Evolutionary conservation across 306 rosid species (phyloP), one percentile per base, ranked within the genome.

Genomic region (Cucumis melo): DNA sequence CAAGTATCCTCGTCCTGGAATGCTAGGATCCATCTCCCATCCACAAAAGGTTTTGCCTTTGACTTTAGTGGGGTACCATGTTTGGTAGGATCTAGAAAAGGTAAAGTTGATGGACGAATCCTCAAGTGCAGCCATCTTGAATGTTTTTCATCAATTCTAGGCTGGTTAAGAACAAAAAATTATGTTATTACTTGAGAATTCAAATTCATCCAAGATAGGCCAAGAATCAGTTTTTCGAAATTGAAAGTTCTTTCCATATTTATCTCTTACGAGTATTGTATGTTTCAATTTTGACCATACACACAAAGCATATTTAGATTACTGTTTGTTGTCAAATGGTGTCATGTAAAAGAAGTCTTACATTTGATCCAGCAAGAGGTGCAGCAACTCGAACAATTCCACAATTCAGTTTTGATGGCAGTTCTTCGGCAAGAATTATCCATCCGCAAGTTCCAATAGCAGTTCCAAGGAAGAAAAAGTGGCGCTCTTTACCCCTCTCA

Each of bases 11-110:
- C 96, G 10, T 92, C 96, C 77, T 86, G 72, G 83, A 94, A 94
- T 16, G 98, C 97, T 74, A 94, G 80, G 61, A 92, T 94, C 98
- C 98, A 94, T 86, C 97, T 89, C 60, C 98, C 98, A 82, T 94
- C 98, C 60, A 91, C 90, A 84, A 89, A 84, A 80, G 84, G 78
- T 84, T 82, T 89, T 1, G 86, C 36, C 82, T 83, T 90, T 20
- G 56, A 57, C 81, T 85, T 89, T 65, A 75, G 73, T 0, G 20
- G n/a, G 61, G 84, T 80, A 71, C 80, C 82, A 12, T 78, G 80
- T 83, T 86, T 88, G 27, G 84, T 79, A 36, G 92, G 87, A 81
- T 88, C 89, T 57, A 83, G 19, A 79, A 81, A 83, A 19, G 96
- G 97, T 80, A 91, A 79, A 78, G 88, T 85, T 42, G 93, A 87